phyloP scores from a whole-genome alignment of 169 alveolate genomes.

The Plasmodium knowlesi region DNA sequence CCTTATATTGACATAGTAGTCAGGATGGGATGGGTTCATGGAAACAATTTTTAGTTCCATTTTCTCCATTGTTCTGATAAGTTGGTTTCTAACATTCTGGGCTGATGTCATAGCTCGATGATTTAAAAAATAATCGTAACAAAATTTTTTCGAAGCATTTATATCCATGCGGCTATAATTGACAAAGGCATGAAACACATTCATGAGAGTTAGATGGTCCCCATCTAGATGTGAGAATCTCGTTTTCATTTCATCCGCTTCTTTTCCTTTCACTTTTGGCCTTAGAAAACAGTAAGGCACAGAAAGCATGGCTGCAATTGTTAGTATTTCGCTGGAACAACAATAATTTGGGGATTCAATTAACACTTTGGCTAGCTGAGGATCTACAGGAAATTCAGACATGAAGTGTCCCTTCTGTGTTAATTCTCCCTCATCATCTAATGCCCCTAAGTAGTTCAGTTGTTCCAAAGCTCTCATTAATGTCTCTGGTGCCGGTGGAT shows the following conservation, averaged over 20 bases:
- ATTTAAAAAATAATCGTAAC: constrained; percentile 91
- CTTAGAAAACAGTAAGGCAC: constrained; percentile 94
- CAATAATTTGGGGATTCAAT: constrained; percentile 88
- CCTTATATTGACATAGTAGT: constrained; percentile 43
- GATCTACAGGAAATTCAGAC: constrained; percentile 99
- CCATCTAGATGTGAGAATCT: constrained; percentile 96
- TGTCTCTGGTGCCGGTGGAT: constrained; percentile 99
- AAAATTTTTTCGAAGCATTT: constrained; percentile 89
- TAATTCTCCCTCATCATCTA: constrained; percentile 99
- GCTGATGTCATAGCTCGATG: constrained; percentile 93
- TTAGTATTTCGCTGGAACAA: constrained; percentile 91
- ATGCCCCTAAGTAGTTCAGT: constrained; percentile 96
- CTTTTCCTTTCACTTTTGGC: constrained; percentile 92
- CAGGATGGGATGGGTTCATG: constrained; percentile 44
- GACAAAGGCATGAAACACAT: constrained; percentile 83
- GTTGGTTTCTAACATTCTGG: constrained; percentile 91
- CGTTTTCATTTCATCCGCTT: constrained; percentile 94
- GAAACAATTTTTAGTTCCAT: constrained; percentile 80
- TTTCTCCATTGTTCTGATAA: constrained; percentile 87
- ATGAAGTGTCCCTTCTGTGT: constrained; percentile 96
- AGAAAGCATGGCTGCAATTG: constrained; percentile 94
- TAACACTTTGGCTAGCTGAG: constrained; percentile 96
- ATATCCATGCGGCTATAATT: constrained; percentile 72
- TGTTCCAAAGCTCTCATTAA: constrained; percentile 97
- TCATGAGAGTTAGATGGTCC: constrained; percentile 97